A percentile compares a stretch with the other conserved stretches of the same genome.
phyloP scores from a whole-genome alignment of 768 basidiomycete species.

The Paxillus ammoniavirescens region DNA sequence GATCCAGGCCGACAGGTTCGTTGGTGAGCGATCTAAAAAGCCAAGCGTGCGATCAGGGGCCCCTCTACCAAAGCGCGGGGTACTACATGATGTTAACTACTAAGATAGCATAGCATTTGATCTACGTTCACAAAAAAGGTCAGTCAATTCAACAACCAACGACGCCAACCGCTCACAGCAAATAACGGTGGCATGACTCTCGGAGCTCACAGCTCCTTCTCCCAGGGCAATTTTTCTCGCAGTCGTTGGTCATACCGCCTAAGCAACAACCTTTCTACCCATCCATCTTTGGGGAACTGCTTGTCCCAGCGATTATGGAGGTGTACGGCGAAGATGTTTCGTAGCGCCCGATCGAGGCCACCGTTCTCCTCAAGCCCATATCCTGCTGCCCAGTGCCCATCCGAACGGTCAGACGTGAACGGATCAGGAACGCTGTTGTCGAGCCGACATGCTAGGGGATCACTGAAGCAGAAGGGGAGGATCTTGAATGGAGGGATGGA shows the following conservation, averaged over 20 bases:
- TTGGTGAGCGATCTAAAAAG: too few species aligned
- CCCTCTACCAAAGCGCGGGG: too few species aligned
- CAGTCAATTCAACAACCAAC: too few species aligned
- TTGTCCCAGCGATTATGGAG: slow-evolving; percentile 96
- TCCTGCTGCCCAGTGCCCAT: slow-evolving; percentile 58
- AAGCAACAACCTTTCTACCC: slow-evolving; percentile 81
- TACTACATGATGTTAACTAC: too few species aligned
- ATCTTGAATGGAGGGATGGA: slow-evolving; percentile 85
- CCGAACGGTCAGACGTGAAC: slow-evolving; percentile 55
- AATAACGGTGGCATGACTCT: not conserved
- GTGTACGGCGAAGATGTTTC: slow-evolving; percentile 82
- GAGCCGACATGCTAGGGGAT: slow-evolving; percentile 83
- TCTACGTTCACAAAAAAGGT: too few species aligned
- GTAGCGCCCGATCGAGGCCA: slow-evolving; percentile 58
- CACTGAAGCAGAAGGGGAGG: slow-evolving; percentile 93
- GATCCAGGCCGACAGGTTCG: too few species aligned
- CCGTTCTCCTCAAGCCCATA: slow-evolving; percentile 59
- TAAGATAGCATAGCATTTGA: not conserved
- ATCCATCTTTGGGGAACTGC: slow-evolving; percentile 74
- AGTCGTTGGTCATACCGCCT: slow-evolving; percentile 51
- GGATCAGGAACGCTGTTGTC: slow-evolving; percentile 94
- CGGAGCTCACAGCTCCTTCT: not conserved
- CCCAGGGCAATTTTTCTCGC: not conserved
- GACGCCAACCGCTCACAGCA: not conserved
- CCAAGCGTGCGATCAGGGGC: too few species aligned